Percentiles rank a stretch among this genome's conserved stretches.
These are phyloP conservation scores for Podaxis sp. DNA, from an alignment of 768 basidiomycete species.

Conservation along the genomic window DNA sequence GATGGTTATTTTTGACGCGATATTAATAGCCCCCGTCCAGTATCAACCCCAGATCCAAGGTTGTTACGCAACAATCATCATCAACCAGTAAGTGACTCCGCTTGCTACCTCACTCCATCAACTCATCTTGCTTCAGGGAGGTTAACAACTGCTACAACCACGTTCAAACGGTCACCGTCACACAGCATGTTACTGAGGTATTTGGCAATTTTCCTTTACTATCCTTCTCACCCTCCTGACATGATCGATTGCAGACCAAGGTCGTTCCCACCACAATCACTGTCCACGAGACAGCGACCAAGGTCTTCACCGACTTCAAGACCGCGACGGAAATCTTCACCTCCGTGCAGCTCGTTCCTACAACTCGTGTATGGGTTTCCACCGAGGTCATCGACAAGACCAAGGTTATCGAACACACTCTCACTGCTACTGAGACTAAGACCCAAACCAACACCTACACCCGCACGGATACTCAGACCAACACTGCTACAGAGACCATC, in stretches of 20 bases:
- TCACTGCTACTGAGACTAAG: conserved; percentile 63
- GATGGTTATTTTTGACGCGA: not conserved
- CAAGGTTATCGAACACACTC: conserved; percentile 53
- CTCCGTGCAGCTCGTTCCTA: conserved; percentile 55
- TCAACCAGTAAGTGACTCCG: conserved; percentile 37
- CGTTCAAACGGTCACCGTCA: conserved; percentile 25
- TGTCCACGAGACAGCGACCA: conserved; percentile 39
- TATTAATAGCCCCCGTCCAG: conserved; percentile 22
- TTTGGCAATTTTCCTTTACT: conserved; percentile 17
- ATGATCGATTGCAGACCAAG: conserved; percentile 21
- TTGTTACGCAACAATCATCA: conserved; percentile 68
- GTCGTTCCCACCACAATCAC: conserved; percentile 47
- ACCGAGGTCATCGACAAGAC: conserved; percentile 64
- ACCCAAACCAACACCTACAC: conserved; percentile 59
- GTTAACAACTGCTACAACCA: conserved; percentile 19
- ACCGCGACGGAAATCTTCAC: conserved; percentile 47
- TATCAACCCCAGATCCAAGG: conserved; percentile 41
- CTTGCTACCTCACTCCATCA: not conserved
- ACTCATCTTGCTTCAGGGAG: conserved; percentile 18
- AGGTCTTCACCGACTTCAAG: conserved; percentile 39
- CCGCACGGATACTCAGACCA: conserved; percentile 43
- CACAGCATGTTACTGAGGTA: conserved; percentile 37
- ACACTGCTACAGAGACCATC: conserved; percentile 47
- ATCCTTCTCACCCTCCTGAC: not conserved
- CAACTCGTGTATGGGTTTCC: conserved; percentile 66